phyloP scores from a whole-genome alignment of 2,329 filamentous ascomycete genomes.

The Lasiodiplodia hormozganensis region DNA sequence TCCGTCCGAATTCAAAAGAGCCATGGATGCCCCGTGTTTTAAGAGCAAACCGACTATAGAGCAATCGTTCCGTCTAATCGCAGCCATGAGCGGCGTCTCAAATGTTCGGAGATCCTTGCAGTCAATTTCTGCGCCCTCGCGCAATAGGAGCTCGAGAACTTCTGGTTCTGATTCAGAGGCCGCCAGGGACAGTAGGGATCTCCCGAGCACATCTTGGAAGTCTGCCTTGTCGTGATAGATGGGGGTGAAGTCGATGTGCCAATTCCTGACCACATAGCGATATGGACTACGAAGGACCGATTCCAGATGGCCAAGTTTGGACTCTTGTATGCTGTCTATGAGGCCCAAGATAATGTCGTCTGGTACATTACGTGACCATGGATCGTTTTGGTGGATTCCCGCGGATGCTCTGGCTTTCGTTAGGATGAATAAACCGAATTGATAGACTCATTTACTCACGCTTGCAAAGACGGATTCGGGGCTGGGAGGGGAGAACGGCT shows the following conservation, averaged over 20 bases:
- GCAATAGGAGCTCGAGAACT: background rate
- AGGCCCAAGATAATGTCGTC: background rate
- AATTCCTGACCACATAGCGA: background rate
- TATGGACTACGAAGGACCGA: background rate
- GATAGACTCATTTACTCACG: background rate
- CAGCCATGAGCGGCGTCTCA: slow-evolving; percentile 2
- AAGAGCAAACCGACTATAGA: background rate
- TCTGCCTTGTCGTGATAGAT: background rate
- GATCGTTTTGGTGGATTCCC: background rate
- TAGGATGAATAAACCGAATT: background rate
- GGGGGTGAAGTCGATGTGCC: background rate
- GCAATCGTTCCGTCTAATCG: background rate
- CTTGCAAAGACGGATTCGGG: background rate
- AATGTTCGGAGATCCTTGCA: background rate
- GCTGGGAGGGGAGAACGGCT: background rate
- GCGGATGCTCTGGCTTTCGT: background rate
- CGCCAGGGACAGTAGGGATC: slow-evolving; percentile 2
- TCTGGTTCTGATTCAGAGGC: background rate
- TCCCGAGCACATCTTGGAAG: background rate
- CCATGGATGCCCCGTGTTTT: background rate
- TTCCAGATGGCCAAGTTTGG: background rate
- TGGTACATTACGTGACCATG: background rate
- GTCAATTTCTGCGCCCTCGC: background rate
- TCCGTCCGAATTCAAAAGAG: background rate
- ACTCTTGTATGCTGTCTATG: background rate